A percentile compares a stretch with the other conserved stretches of the same genome.
These are phyloP conservation scores for Glycyrrhiza uralensis DNA, from an alignment of 306 rosid genomes.

Conservation along the genomic window DNA sequence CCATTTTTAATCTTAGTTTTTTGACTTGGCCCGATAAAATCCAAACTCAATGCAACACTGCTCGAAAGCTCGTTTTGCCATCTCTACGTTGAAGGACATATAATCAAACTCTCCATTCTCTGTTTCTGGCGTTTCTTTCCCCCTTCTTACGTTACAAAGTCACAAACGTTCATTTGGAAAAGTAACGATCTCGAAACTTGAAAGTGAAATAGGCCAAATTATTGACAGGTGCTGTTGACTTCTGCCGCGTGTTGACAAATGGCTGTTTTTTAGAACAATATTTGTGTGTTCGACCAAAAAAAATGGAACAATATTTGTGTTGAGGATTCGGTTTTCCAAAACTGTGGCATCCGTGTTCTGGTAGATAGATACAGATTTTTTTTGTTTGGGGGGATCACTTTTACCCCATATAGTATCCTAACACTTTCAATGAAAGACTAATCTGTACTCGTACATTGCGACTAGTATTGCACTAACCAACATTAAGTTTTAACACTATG, in stretches of 20 bases:
- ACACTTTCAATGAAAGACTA: too few species aligned
- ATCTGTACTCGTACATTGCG: too few species aligned
- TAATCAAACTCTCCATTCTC: background rate
- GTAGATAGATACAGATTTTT: background rate
- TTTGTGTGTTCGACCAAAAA: too few species aligned
- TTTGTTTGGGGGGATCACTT: too few species aligned
- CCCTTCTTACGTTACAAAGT: background rate
- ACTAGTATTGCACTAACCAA: too few species aligned
- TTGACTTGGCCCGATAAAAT: too few species aligned
- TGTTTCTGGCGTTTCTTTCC: background rate
- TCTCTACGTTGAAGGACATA: too few species aligned
- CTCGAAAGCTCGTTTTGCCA: too few species aligned
- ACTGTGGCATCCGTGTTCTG: background rate
- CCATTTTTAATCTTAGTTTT: too few species aligned
- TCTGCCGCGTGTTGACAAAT: conserved; percentile 19
- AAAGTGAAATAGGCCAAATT: conserved; percentile 29
- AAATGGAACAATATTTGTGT: background rate
- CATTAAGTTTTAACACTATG: too few species aligned
- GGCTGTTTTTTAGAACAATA: background rate
- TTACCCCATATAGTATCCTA: too few species aligned
- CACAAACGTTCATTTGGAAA: conserved; percentile 25
- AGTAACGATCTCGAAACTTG: conserved; percentile 15
- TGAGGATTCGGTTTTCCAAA: conserved; percentile 10
- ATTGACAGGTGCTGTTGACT: conserved; percentile 25
- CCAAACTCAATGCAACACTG: too few species aligned